Conservation (phyloP, 2,329 filamentous ascomycete species). For the Talaromyces atroroseus region DNA sequence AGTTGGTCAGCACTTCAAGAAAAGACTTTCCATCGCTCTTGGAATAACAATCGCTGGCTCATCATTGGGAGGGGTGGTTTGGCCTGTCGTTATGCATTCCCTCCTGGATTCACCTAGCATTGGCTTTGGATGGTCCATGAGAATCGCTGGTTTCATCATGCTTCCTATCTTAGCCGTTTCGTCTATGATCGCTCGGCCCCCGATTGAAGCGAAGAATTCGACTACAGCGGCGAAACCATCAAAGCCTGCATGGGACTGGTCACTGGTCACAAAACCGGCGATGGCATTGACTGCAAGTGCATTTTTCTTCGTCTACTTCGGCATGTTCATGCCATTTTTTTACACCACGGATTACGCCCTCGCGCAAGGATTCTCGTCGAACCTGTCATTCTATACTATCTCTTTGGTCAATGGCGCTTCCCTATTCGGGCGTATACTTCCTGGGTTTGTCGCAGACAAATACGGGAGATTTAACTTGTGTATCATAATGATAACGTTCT, state of each 20-base stretch:
- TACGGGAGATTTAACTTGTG: conserved; percentile 30
- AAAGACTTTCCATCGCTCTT: conserved; percentile 25
- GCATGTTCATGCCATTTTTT: conserved; percentile 38
- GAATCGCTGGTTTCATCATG: conserved; percentile 39
- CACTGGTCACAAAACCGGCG: conserved; percentile 20
- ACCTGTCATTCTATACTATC: conserved; percentile 34
- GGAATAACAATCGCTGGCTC: conserved; percentile 31
- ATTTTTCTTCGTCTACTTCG: conserved; percentile 34
- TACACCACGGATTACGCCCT: conserved; percentile 29
- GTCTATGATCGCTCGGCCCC: conserved; percentile 19
- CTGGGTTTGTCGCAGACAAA: conserved; percentile 32
- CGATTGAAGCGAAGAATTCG: neutral
- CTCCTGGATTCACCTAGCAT: conserved; percentile 23
- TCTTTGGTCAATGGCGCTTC: conserved; percentile 35
- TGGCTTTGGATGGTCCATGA: conserved; percentile 34
- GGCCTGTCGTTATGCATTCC: conserved; percentile 29
- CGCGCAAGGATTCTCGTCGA: conserved; percentile 22
- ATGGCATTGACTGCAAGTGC: conserved; percentile 25
- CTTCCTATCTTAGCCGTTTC: conserved; percentile 30
- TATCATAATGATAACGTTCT: conserved; percentile 24
- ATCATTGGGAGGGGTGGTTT: conserved; percentile 32
- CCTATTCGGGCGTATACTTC: conserved; percentile 33
- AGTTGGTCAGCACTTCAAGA: conserved; percentile 26
- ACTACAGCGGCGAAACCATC: conserved; percentile 1
- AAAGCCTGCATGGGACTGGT: conserved; percentile 16